These are phyloP conservation scores for Viola odorata DNA, from an alignment of 345 rosid genomes.

Conservation along the genomic window DNA sequence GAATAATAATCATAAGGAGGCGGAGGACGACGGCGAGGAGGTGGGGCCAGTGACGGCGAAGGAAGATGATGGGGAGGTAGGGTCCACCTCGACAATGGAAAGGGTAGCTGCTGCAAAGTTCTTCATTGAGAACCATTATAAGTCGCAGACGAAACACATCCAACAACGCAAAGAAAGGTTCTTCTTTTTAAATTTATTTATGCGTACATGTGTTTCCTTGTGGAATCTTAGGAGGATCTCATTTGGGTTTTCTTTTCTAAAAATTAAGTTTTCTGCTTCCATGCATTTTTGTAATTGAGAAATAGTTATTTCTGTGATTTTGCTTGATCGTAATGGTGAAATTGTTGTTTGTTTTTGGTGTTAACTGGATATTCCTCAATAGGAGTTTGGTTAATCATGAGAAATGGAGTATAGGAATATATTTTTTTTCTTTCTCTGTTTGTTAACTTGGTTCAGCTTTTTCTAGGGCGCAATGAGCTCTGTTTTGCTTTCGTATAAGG, in stretches of 20 bases:
- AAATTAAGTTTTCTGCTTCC: too few species aligned
- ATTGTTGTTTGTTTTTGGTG: neutral
- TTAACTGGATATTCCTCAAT: neutral
- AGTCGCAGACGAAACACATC: conserved; percentile 70
- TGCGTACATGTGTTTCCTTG: too few species aligned
- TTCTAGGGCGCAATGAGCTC: neutral
- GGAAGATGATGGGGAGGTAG: conserved; percentile 37
- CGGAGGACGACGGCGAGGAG: conserved; percentile 24
- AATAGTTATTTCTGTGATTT: neutral
- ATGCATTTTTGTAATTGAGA: neutral
- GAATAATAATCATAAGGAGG: conserved; percentile 29
- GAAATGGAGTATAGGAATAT: neutral
- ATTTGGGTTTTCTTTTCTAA: neutral
- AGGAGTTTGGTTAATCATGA: neutral
- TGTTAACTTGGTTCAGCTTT: neutral
- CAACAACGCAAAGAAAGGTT: conserved; percentile 79
- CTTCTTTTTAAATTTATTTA: too few species aligned
- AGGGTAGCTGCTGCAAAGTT: conserved; percentile 87
- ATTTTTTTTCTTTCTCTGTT: neutral
- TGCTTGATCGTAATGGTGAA: neutral
- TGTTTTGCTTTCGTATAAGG: neutral
- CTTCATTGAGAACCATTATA: conserved; percentile 83
- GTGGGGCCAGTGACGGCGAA: conserved; percentile 10
- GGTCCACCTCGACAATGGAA: conserved; percentile 42
- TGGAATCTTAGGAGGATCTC: neutral